Percentiles rank a stretch among this genome's conserved stretches.
Conservation (phyloP, 2,329 filamentous ascomycete genomes). For the Cyphellophora attinorum region DNA sequence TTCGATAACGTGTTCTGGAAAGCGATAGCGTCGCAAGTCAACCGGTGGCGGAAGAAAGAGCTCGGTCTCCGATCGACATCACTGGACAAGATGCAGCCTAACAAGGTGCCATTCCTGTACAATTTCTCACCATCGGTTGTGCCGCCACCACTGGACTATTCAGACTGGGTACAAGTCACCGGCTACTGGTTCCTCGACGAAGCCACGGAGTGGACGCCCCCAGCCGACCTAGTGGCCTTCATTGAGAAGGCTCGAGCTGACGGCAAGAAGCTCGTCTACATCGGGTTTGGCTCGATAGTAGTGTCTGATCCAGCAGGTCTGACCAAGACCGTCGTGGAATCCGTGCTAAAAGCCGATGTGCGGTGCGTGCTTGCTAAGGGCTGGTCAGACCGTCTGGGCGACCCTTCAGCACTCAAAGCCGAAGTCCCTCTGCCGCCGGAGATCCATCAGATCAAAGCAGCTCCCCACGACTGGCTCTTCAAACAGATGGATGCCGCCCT, state of each 20-base stretch:
- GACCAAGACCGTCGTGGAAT: conserved; percentile 87
- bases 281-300: conserved; percentile 93
- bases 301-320: conserved; percentile 81
- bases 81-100: conserved; percentile 84
- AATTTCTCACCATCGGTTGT: conserved; percentile 94
- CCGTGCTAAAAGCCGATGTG: conserved; percentile 82
- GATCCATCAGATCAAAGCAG: conserved; percentile 79
- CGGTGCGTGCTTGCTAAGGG: conserved; percentile 92
- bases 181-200: conserved; percentile 98
- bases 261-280: conserved; percentile 85
- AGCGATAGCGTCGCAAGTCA: conserved; percentile 81
- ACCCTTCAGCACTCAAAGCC: conserved; percentile 46
- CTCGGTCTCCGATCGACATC: conserved; percentile 71
- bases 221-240: conserved; percentile 66
- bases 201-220: conserved; percentile 55
- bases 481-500: conserved; percentile 84
- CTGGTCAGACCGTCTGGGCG: conserved; percentile 78
- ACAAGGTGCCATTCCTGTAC: conserved; percentile 97
- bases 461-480: conserved; percentile 96
- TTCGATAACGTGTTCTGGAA: conserved; percentile 98
- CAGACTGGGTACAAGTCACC: conserved; percentile 94
- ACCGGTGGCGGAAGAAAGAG: conserved; percentile 77
- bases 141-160: conserved; percentile 87
- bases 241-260: conserved; percentile 75
- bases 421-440: conserved; percentile 66